Evolutionary conservation across 2,329 filamentous ascomycete species (phyloP).

Genomic region (Fusarium miscanthi): DNA sequence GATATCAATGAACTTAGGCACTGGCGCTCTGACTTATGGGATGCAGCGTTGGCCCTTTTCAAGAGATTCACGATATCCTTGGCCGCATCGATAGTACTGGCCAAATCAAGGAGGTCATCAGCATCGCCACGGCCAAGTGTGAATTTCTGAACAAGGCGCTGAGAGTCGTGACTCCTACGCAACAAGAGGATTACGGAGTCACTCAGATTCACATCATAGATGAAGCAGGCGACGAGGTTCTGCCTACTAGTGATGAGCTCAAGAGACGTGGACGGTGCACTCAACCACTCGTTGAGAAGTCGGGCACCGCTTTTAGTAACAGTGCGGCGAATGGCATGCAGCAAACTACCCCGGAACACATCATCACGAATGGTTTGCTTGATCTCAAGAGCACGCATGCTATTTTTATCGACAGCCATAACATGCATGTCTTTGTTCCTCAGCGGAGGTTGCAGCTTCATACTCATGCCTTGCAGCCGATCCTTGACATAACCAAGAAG

Average conservation of each 20-base stretch:
- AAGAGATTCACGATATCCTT: constrained; percentile 70
- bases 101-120: constrained; percentile 87
- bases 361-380: constrained; percentile 86
- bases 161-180: constrained; percentile 82
- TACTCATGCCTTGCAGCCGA: constrained; percentile 78
- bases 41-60: constrained; percentile 32
- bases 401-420: constrained; percentile 94
- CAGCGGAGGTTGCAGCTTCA: constrained; percentile 85
- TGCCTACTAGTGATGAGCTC: constrained; percentile 81
- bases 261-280: constrained; percentile 89
- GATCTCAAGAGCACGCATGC: constrained; percentile 88
- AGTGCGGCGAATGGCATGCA: constrained; percentile 90
- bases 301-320: constrained; percentile 92
- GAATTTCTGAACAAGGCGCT: constrained; percentile 93
- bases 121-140: constrained; percentile 90
- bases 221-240: constrained; percentile 82
- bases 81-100: constrained; percentile 82
- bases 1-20: constrained; percentile 60
- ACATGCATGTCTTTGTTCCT: constrained; percentile 79
- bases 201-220: constrained; percentile 73
- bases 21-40: constrained; percentile 21
- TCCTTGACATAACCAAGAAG: constrained; percentile 87
- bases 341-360: constrained; percentile 80
- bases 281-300: constrained; percentile 85
- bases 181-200: constrained; percentile 77